Base-by-base conservation (phyloP, 345 rosid genomes). In the Citrus hindsii region DNA sequence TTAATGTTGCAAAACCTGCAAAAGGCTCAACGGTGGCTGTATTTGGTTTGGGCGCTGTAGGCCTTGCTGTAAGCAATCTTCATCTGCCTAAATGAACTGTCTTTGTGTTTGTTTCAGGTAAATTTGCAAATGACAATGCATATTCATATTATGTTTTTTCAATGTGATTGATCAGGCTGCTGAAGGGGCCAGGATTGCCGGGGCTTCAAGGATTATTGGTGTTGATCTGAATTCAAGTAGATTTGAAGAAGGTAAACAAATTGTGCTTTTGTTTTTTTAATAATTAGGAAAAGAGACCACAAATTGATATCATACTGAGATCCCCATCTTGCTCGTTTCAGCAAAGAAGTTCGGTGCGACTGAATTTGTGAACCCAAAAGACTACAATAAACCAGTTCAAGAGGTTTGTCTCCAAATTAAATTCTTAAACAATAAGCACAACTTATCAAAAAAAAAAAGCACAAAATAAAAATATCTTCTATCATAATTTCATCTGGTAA, bases 261-360 rank as follows among this genome's bases (percentile, higher is more conserved):
- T 33, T 35, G 46, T 18, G 5, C 21, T 22, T 9, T 68, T 40
- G 28, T 0, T 70, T 27, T 16, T 24, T 24, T 8, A 5, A 4
- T 32, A 42, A n/a, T 67, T 38, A 37, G 51, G 51, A 22, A 10
- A 1, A 66, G 14, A 4, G 8, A 5, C 38, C 27, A 6, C 7
- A 22, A 6, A 16, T 21, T 51, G 73, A 62, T 10, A 32, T 56
- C 14, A 18, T 55, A 14, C 27, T 71, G 28, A 71, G 19, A 55
- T 22, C 56, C 56, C n/a, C 18, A 71, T 4, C 56, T 30, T 71
- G 4, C 7, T 28, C 9, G 22, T 56, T 35, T 24, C 73, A 86
- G 91, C 88, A 13, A 85, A 84, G 84, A 85, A 83, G 46, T 88
- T 86, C 71, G 91, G 89, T 1, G 83, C 82, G 16, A 82, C 69